phyloP scores from a whole-genome alignment of 106 monocot genomes.

The Cymbidium sinense region DNA sequence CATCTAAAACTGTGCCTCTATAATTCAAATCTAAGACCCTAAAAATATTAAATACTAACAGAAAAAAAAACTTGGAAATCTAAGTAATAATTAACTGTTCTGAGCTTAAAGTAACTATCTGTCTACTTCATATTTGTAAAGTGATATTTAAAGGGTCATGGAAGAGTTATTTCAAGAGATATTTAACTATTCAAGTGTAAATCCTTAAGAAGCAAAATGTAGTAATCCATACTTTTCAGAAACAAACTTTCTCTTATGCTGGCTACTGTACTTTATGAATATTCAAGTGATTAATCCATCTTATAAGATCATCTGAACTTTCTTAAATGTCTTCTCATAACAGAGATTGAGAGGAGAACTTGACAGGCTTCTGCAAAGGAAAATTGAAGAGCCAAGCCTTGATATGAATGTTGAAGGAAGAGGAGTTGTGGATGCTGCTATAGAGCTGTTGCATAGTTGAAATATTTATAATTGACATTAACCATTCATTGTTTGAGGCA shows the following conservation, averaged over 20 bases:
- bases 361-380: conserved; percentile 71
- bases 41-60: no score
- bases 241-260: background rate
- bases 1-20: no score
- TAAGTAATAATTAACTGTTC: no score
- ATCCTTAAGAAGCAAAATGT: background rate
- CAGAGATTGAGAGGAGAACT: conserved; percentile 80
- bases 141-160: no score
- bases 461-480: conserved; percentile 15
- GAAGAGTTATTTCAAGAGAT: no score
- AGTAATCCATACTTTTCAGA: background rate
- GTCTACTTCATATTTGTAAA: no score
- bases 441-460: conserved; percentile 66
- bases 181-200: background rate
- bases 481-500: background rate
- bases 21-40: no score
- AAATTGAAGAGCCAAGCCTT: conserved; percentile 62
- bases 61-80: no score
- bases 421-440: conserved; percentile 64
- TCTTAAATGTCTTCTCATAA: background rate
- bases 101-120: no score
- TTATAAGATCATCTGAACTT: background rate
- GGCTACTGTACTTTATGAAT: background rate
- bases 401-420: conserved; percentile 56
- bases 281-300: background rate